phyloP scores from a whole-genome alignment of 1,139 yeast genomes.

The Candida albicans region DNA sequence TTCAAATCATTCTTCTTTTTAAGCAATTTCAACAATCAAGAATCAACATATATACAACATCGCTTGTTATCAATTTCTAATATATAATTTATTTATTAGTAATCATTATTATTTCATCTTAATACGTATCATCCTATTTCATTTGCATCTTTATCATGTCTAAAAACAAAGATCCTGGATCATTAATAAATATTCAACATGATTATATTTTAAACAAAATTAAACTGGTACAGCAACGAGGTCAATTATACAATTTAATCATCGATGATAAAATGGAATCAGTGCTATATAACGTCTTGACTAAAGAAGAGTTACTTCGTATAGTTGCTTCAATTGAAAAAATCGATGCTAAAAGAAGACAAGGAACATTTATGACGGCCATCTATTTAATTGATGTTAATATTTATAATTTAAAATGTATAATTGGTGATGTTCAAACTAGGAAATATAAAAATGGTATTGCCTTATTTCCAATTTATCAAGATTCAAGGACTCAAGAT shows the following conservation, averaged over 20 bases:
- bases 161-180: conserved; percentile 32
- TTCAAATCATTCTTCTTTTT: too few relatives aligned
- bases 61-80: too few relatives aligned
- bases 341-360: conserved; percentile 36
- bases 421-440: conserved; percentile 42
- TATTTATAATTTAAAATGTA: conserved; percentile 41
- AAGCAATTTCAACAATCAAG: too few relatives aligned
- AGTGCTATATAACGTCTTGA: conserved; percentile 33
- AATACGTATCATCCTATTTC: too few relatives aligned
- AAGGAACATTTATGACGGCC: conserved; percentile 41
- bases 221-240: conserved; percentile 33
- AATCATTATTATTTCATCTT: too few relatives aligned
- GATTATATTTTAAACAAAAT: conserved; percentile 37
- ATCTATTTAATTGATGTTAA: conserved; percentile 42
- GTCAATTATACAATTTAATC: conserved; percentile 38
- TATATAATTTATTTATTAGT: too few relatives aligned
- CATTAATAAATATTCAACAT: conserved; percentile 37
- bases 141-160: conserved; percentile 6
- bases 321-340: conserved; percentile 44
- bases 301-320: conserved; percentile 40
- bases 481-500: conserved; percentile 24
- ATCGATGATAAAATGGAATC: conserved; percentile 40
- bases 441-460: conserved; percentile 40
- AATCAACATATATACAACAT: too few relatives aligned
- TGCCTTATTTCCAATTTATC: conserved; percentile 36